These are phyloP conservation scores for Rosellinia necatrix DNA, from an alignment of 2,329 filamentous ascomycete species.

Conservation along the genomic window DNA sequence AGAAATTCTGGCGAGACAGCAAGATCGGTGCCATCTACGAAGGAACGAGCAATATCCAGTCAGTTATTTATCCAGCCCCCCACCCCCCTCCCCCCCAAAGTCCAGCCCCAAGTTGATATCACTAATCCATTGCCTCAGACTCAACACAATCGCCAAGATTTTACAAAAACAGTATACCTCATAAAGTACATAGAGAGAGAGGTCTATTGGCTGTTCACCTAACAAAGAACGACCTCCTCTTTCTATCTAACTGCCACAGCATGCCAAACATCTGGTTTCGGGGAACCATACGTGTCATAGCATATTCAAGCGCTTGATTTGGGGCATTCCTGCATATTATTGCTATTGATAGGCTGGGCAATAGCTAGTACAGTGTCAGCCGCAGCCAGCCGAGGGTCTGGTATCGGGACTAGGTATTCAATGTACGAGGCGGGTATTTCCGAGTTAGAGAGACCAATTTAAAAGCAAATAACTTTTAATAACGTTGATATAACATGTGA, in stretches of 20 bases:
- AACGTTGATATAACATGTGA: neutral
- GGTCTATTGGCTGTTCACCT: neutral
- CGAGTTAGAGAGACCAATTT: neutral
- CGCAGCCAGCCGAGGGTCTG: no score
- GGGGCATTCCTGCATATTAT: no score
- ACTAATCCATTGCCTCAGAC: constrained; percentile 44
- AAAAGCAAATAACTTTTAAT: no score
- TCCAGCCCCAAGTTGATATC: neutral
- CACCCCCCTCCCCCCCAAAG: neutral
- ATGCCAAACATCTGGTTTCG: neutral
- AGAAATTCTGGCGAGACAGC: constrained; percentile 97
- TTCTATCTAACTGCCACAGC: neutral
- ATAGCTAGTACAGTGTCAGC: no score
- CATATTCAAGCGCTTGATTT: no score
- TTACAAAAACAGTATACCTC: constrained; percentile 65
- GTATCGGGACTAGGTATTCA: no score
- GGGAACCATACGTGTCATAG: neutral
- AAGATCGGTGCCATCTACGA: constrained; percentile 99
- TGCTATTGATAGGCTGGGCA: no score
- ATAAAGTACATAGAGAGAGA: constrained; percentile 27
- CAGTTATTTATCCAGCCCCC: constrained; percentile 38
- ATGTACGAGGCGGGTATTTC: no score
- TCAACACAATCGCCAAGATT: constrained; percentile 67
- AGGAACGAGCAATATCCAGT: constrained; percentile 81
- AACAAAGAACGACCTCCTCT: neutral